Evolutionary conservation across 2,329 filamentous ascomycete genomes (phyloP).

Genomic region (Blastomyces emzantsi): DNA sequence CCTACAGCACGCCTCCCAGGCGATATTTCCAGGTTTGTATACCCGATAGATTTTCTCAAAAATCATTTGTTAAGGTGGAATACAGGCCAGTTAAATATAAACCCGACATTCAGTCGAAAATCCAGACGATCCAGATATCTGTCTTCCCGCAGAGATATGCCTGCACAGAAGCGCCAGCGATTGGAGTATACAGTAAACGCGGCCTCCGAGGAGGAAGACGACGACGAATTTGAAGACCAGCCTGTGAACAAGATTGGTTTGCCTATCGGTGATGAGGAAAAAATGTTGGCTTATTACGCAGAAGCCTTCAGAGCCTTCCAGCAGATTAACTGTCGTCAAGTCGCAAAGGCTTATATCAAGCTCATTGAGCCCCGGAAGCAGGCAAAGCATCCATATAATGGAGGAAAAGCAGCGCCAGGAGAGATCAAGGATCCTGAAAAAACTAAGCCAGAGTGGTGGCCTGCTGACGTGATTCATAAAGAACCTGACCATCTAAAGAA

Average conservation of each 20-base stretch:
- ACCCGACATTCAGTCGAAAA: neutral
- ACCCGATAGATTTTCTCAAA: neutral
- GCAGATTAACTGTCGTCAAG: slow-evolving; percentile 38
- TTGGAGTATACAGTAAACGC: neutral
- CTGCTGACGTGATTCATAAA: slow-evolving; percentile 38
- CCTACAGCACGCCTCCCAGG: neutral
- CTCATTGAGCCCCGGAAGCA: slow-evolving; percentile 42
- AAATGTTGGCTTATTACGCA: slow-evolving; percentile 33
- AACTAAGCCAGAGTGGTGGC: slow-evolving; percentile 41
- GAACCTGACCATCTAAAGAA: slow-evolving; percentile 43
- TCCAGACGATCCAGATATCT: neutral
- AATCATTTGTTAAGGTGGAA: neutral
- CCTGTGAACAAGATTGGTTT: neutral
- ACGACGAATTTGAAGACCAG: neutral
- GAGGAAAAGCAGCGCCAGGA: slow-evolving; percentile 32
- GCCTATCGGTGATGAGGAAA: slow-evolving; percentile 32
- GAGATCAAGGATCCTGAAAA: slow-evolving; percentile 35
- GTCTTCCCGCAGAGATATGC: neutral
- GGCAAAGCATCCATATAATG: slow-evolving; percentile 42
- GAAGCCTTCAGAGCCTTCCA: slow-evolving; percentile 37
- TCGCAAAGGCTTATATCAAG: slow-evolving; percentile 41
- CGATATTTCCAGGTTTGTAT: slow-evolving; percentile 1
- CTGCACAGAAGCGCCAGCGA: slow-evolving; percentile 2
- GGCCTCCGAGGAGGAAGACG: neutral
- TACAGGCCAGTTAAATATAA: neutral